Evolutionary conservation across 2,329 filamentous ascomycete genomes (phyloP), one percentile per base, ranked within the genome.

Genomic region (Chrysosporium keratinophilum): DNA sequence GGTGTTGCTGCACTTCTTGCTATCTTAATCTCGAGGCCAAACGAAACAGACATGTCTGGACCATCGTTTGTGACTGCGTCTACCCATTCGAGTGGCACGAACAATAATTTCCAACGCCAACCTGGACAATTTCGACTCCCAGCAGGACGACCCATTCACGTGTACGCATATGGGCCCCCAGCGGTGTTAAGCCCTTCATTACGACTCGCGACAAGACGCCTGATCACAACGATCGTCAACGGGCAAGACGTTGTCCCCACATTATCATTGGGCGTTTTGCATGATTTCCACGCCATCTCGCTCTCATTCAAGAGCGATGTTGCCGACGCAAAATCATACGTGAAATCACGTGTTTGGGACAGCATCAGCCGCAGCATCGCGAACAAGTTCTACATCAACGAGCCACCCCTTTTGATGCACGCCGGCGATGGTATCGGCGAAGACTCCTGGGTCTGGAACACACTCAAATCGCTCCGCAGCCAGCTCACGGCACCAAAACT

Each of bases 121-220:
- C 55, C 42, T 10, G 52, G 54, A 6, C 56, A 60, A 48, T 68
- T 81, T 33, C 76, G 74, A 15, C 74, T 89, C 0, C 86, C 86
- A 0, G 61, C 82, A 0, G 81, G 82, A 14, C 78, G 86, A 0
- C 82, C 84, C 2, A 84, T 89, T 17, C 86, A 90, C 61, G 86
- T 88, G 11, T 90, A 87, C 64, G 83, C 86, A 5, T 90, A 88
- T 64, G 86, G 86, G 0, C 82, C 85, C 1, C 85, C 85, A 0
- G 80, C 84, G 0, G 84, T 83, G 12, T 81, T 89, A 77, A 87
- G 84, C 0, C 76, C 83, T 0, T 79, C 82, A 1, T 75, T 90
- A 6, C 80, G 85, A 41, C 78, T 79, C 55, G 82, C 83, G 10
- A 89, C 86, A 0, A 77, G 83, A 12, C 85, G 84, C 1, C 75